These are phyloP conservation scores for Pisolithus marmoratus DNA, from an alignment of 768 basidiomycete species.

Conservation along the genomic window DNA sequence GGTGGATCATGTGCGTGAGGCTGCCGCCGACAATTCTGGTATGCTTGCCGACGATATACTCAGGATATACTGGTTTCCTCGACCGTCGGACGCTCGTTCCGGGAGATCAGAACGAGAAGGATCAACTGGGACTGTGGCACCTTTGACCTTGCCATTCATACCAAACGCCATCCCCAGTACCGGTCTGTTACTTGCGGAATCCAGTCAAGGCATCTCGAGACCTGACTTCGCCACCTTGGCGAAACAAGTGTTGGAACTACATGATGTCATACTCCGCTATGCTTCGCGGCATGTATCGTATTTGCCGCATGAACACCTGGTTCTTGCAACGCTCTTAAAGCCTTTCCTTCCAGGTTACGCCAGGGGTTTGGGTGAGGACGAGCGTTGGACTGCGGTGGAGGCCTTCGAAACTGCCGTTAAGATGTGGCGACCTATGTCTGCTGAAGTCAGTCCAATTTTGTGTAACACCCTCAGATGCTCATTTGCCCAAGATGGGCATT, in stretches of 20 bases:
- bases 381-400: constrained; percentile 52
- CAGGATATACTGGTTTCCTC: constrained; percentile 47
- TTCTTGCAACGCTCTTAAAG: constrained; percentile 51
- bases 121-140: constrained; percentile 24
- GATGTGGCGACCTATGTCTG: constrained; percentile 47
- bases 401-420: constrained; percentile 53
- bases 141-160: constrained; percentile 39
- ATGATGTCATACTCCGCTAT: constrained; percentile 42
- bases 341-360: constrained; percentile 45
- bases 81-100: constrained; percentile 37
- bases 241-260: constrained; percentile 37
- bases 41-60: constrained; percentile 53
- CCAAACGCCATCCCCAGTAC: constrained; percentile 27
- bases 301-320: constrained; percentile 54
- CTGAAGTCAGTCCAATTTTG: constrained; percentile 41
- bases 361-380: constrained; percentile 39
- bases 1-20: constrained; percentile 57
- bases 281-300: constrained; percentile 23
- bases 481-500: constrained; percentile 37
- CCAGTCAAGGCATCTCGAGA: constrained; percentile 32
- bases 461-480: background rate
- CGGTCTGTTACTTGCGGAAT: constrained; percentile 11
- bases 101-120: constrained; percentile 24
- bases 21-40: constrained; percentile 41
- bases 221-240: constrained; percentile 39